Evolutionary conservation across 768 basidiomycete genomes (phyloP).

Genomic region (Collybia mongolica): DNA sequence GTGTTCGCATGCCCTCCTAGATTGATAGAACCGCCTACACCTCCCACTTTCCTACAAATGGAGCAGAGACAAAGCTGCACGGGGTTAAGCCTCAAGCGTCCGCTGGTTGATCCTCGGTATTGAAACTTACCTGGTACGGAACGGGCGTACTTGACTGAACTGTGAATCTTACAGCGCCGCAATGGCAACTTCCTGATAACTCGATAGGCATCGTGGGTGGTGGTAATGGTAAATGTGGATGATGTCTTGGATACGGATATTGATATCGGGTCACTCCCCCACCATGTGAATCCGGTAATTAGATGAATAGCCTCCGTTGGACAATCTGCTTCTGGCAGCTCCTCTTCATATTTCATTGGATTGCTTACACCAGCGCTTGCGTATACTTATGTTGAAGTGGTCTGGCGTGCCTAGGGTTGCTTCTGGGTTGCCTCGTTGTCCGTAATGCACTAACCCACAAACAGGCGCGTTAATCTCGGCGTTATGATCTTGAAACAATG

Average conservation of each 20-base stretch:
- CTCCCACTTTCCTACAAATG: constrained; percentile 72
- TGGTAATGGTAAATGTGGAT: neutral
- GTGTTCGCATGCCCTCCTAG: constrained; percentile 56
- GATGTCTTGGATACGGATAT: neutral
- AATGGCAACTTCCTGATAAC: constrained; percentile 55
- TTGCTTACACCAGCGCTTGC: no score
- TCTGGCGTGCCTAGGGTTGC: no score
- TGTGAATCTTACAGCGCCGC: constrained; percentile 47
- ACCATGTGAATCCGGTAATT: neutral
- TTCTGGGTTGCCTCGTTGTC: no score
- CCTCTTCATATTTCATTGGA: no score
- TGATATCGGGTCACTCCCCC: no score
- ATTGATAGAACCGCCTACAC: constrained; percentile 63
- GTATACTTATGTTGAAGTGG: no score
- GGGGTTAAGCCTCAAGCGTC: neutral
- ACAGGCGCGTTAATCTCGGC: no score
- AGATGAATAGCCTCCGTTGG: neutral
- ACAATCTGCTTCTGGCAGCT: no score
- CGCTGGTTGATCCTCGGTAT: neutral
- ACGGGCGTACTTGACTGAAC: constrained; percentile 55
- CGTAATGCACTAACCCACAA: no score
- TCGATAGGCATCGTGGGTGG: constrained; percentile 48
- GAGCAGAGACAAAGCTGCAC: constrained; percentile 60
- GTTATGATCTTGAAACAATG: no score
- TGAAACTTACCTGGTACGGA: constrained; percentile 54